A percentile compares a stretch with the other conserved stretches of the same genome.
These are phyloP conservation scores for Hylodesmum podocarpum DNA, from an alignment of 306 rosid species.

Conservation along the genomic window DNA sequence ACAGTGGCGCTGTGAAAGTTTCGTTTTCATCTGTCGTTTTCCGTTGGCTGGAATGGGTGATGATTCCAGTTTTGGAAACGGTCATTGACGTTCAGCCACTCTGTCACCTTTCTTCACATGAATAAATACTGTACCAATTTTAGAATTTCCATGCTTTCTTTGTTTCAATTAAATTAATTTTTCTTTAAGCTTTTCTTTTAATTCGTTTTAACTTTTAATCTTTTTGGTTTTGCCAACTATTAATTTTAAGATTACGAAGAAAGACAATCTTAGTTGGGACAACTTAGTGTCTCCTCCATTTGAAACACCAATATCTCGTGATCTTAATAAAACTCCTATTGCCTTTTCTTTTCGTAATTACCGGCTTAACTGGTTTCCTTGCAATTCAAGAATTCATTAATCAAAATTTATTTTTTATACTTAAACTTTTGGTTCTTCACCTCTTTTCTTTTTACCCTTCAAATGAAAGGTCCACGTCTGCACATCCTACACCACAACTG, in stretches of 20 bases:
- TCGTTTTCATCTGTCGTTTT: slow-evolving; percentile 12
- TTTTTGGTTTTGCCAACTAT: neutral
- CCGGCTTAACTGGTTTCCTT: slow-evolving; percentile 19
- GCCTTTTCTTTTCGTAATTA: slow-evolving; percentile 5
- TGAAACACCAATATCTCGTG: slow-evolving; percentile 21
- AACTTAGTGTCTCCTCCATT: slow-evolving; percentile 27
- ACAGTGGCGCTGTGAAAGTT: slow-evolving; percentile 6
- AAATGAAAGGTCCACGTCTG: neutral
- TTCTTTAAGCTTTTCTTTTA: too few species aligned
- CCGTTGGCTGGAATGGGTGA: slow-evolving; percentile 11
- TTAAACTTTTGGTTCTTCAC: slow-evolving; percentile 2
- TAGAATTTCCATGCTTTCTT: neutral
- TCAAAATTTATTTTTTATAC: neutral
- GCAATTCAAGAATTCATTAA: slow-evolving; percentile 17
- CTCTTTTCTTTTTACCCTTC: neutral
- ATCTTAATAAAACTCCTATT: neutral
- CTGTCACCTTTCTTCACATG: slow-evolving; percentile 2
- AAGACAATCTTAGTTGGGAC: slow-evolving; percentile 34
- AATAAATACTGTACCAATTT: neutral
- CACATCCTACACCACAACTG: neutral
- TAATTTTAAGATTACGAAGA: slow-evolving; percentile 25
- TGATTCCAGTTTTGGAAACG: neutral
- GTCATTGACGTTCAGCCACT: neutral
- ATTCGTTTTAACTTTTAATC: neutral
- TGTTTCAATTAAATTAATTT: neutral